These are phyloP conservation scores for Fusarium nygamai DNA, from an alignment of 2,329 filamentous ascomycete species.

Conservation along the genomic window DNA sequence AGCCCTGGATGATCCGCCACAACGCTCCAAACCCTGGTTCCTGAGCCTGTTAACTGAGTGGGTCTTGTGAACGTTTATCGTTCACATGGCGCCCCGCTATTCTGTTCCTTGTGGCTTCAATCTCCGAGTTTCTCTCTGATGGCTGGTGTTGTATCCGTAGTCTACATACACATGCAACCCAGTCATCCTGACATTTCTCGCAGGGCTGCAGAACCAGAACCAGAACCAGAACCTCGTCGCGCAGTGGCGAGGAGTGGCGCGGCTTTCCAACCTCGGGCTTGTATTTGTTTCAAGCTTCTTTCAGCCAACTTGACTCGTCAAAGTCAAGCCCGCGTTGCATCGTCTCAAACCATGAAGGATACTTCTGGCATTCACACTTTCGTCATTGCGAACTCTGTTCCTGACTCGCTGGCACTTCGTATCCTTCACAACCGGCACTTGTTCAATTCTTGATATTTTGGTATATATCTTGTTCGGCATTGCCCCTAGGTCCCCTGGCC, in stretches of 20 bases:
- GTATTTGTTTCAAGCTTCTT: neutral
- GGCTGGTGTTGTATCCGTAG: neutral
- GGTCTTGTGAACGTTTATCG: conserved; percentile 10
- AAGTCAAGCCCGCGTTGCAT: conserved; percentile 1
- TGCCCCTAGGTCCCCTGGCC: neutral
- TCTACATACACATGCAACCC: conserved; percentile 1
- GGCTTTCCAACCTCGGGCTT: neutral
- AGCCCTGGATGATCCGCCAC: conserved; percentile 29
- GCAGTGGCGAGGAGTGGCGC: neutral
- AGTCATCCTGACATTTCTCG: neutral
- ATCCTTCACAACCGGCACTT: neutral
- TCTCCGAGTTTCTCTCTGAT: conserved; percentile 16
- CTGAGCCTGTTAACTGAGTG: conserved; percentile 27
- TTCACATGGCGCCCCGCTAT: conserved; percentile 35
- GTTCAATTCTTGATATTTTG: neutral
- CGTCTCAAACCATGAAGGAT: conserved; percentile 2
- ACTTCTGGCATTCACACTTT: neutral
- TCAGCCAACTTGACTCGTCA: conserved; percentile 15
- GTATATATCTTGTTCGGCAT: neutral
- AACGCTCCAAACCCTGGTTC: conserved; percentile 21
- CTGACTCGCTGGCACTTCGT: conserved; percentile 6
- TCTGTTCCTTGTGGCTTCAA: conserved; percentile 20
- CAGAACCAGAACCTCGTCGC: neutral
- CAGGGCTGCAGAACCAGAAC: conserved; percentile 23
- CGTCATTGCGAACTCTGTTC: neutral